Conservation (phyloP, 2,329 filamentous ascomycete species). For the Blumeria graminis region DNA sequence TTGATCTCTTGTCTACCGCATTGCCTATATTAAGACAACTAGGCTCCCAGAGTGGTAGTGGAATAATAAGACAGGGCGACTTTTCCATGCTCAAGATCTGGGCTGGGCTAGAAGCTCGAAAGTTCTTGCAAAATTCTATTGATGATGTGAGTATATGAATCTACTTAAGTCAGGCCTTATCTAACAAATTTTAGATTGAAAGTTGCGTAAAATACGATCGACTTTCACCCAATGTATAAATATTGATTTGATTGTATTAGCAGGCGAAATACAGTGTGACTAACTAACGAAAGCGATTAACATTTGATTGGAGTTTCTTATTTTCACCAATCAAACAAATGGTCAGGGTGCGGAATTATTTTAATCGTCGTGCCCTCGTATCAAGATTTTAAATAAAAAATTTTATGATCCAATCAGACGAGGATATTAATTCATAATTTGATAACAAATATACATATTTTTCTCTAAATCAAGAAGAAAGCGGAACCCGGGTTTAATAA, state of each 20-base stretch:
- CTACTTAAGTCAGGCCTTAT: slow-evolving; percentile 1
- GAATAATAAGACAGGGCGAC: slow-evolving; percentile 47
- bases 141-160: slow-evolving; percentile 42
- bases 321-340: too few species aligned
- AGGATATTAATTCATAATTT: too few species aligned
- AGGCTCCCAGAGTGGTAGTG: slow-evolving; percentile 48
- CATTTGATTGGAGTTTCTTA: too few species aligned
- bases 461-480: too few species aligned
- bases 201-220: slow-evolving; percentile 77
- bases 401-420: too few species aligned
- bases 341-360: too few species aligned
- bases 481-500: too few species aligned
- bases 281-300: too few species aligned
- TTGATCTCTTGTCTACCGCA: slow-evolving; percentile 69
- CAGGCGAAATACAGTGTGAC: background rate
- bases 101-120: slow-evolving; percentile 70
- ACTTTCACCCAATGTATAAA: slow-evolving; percentile 60
- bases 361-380: too few species aligned
- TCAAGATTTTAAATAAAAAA: too few species aligned
- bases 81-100: slow-evolving; percentile 77
- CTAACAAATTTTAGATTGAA: slow-evolving; percentile 36
- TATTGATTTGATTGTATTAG: background rate
- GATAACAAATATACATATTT: too few species aligned
- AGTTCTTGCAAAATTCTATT: slow-evolving; percentile 72
- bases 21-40: slow-evolving; percentile 77